Base-by-base conservation (phyloP, 2,329 filamentous ascomycete species). In the Aspergillus proliferans region DNA sequence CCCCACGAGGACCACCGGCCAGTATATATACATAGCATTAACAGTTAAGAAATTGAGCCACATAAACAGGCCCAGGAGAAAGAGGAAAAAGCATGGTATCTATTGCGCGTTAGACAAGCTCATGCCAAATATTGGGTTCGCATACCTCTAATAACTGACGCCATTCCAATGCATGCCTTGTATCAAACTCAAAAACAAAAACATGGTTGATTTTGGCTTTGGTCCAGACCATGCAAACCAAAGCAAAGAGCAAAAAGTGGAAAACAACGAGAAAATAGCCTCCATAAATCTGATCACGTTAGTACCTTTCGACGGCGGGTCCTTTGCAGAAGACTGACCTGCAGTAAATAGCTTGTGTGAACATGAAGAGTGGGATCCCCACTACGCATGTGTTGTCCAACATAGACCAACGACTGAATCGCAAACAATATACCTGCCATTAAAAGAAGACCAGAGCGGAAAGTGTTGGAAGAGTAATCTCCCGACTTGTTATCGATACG, bases 171-270 rank as follows among this genome's bases (percentile, higher is more conserved):
- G 85, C 82, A 66, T 93, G 84, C 50, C 92, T 80, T 47, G 85
- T 84, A 73, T 97, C 91, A 63, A 95, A 93, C 71, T 98, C 93
- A 64, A 98, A 98, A 58, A 97, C 89, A 68, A 96, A 96, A 47
- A 86, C 82, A 66, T 97, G 97, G 66, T 98, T 98, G 70, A 98
- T 88, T 69, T 92, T 94, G 65, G 85, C 84, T 46, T 75, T 75
- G 5, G 83, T 82, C 89, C 92, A 98, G 14, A 95, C 71, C 48
- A 84, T 83, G 66, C 91, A 95, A 61, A 90, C 85, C 33, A 95
- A 62, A 61, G 87, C 89, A 63, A 97, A 97, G n/a, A 94, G 72
- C 8, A 86, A 73, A 61, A 94, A 85, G 18, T 97, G 76, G 41
- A 89, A 78, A 4, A 94, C 77, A 68, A 88, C 84, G 24, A 97